Base-by-base conservation (phyloP, 164 flowering plant species). In the Tetrastigma voinierianum region DNA sequence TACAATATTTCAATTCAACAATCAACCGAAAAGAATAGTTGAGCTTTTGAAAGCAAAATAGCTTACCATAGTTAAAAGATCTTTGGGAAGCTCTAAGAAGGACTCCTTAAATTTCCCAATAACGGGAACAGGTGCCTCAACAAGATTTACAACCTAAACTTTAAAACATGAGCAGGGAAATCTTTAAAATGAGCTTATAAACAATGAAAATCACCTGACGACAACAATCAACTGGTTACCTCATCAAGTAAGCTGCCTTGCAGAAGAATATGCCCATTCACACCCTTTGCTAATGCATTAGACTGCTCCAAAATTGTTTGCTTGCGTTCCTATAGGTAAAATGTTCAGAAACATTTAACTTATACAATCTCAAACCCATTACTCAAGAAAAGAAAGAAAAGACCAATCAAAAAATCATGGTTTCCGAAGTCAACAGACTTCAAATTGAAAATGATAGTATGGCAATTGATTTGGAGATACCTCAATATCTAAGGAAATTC, bases 81-180 rank as follows among this genome's bases (percentile, higher is more conserved):
- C 97, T 56, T 85, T 72, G 14, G 98, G 98, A 64, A 95, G 97
- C 77, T 84, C 84, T 49, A 95, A 80, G 79, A 95, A 95, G 65
- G 96, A 87, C 21, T 87, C 89, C 12, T 80, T 80, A 56, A 95
- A 95, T 74, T 76, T 83, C 51, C 98, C 98, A 51, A 95, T 85
- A 45, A 95, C 79, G 20, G 98, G 91, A 69, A 81, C 75, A 43
- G 98, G 98, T 70, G 92, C 87, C 75, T 95, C 98, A 64, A 95
- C 91, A 74, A 95, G 95, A 87, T 95, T 95, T 60, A 83, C 96
- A 52, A 95, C 95, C 98, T 94, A 72, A 21, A 72, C 47, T 59
- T 45, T 14, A 48, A 48, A 4, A 25, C 40, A 25, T 43, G 19
- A 3, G 60, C 23, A 44, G 44, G 68, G 45, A 57, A 44, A 40